Conservation (phyloP, 768 basidiomycete species). For the Xerocomellus intermedius region DNA sequence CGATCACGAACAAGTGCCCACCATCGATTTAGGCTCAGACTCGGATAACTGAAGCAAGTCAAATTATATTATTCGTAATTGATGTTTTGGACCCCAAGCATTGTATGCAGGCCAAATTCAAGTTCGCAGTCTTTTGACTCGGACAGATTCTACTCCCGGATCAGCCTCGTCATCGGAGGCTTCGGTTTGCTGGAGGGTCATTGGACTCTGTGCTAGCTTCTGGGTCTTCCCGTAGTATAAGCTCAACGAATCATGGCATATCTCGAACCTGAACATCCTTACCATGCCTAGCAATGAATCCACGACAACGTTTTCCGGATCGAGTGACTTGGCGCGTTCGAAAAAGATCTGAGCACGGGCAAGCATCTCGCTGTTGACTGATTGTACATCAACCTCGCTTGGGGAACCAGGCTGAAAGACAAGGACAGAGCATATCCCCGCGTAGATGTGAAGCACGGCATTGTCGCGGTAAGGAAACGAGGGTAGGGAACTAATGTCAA, state of each 20-base stretch:
- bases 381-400: slow-evolving; percentile 1
- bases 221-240: slow-evolving; percentile 17
- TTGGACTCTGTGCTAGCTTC: slow-evolving; percentile 22
- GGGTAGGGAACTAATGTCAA: slow-evolving; percentile 65
- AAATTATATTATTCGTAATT: not conserved
- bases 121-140: slow-evolving; percentile 17
- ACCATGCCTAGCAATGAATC: slow-evolving; percentile 56
- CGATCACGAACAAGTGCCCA: slow-evolving; percentile 75
- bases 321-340: slow-evolving; percentile 58
- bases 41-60: slow-evolving; percentile 46
- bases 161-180: slow-evolving; percentile 39
- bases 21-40: slow-evolving; percentile 77
- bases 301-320: slow-evolving; percentile 55
- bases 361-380: slow-evolving; percentile 44
- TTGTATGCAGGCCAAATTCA: not conserved
- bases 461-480: slow-evolving; percentile 88
- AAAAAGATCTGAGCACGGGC: slow-evolving; percentile 56
- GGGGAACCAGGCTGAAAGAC: slow-evolving; percentile 42
- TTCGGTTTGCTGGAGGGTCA: slow-evolving; percentile 8
- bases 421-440: slow-evolving; percentile 71
- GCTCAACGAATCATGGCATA: not conserved
- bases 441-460: slow-evolving; percentile 75
- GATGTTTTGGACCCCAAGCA: not conserved
- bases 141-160: not conserved
- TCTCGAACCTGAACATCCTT: slow-evolving; percentile 4